Conservation (phyloP, 2,329 filamentous ascomycete genomes). For the Aspergillus chevalieri region DNA sequence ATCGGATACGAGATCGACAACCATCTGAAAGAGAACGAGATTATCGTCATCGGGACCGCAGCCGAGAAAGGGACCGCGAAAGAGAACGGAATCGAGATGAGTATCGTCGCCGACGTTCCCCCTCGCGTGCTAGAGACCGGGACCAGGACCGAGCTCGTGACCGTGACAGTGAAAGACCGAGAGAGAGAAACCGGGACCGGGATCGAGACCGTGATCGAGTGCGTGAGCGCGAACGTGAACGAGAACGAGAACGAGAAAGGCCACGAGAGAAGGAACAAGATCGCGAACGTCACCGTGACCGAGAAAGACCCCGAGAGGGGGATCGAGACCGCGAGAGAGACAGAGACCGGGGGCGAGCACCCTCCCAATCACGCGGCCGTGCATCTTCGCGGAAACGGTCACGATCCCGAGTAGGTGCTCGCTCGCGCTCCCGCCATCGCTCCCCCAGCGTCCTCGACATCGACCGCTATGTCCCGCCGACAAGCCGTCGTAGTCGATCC, state of each 20-base stretch:
- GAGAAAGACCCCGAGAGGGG: conserved; percentile 8
- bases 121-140: conserved; percentile 4
- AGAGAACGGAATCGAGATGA: conserved; percentile 18
- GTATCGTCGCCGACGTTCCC: conserved; percentile 18
- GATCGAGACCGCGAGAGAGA: conserved; percentile 16
- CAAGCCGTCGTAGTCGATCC: conserved; percentile 36
- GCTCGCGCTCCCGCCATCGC: conserved; percentile 21
- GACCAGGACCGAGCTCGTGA: conserved; percentile 7
- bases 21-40: conserved; percentile 10
- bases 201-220: conserved; percentile 7
- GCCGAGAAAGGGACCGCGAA: conserved; percentile 8
- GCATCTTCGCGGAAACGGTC: conserved; percentile 22
- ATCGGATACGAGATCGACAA: conserved; percentile 3
- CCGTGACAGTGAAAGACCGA: conserved; percentile 3
- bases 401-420: conserved; percentile 22
- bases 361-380: conserved; percentile 11
- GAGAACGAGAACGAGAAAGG: conserved; percentile 1
- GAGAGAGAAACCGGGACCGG: conserved; percentile 5
- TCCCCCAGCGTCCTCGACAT: conserved; percentile 34
- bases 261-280: background rate
- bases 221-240: conserved; percentile 3
- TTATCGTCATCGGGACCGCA: conserved; percentile 3
- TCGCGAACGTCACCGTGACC: conserved; percentile 5
- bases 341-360: conserved; percentile 2
- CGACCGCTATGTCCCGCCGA: conserved; percentile 39